phyloP scores from a whole-genome alignment of 345 rosid species.

The Eucalyptus grandis region DNA sequence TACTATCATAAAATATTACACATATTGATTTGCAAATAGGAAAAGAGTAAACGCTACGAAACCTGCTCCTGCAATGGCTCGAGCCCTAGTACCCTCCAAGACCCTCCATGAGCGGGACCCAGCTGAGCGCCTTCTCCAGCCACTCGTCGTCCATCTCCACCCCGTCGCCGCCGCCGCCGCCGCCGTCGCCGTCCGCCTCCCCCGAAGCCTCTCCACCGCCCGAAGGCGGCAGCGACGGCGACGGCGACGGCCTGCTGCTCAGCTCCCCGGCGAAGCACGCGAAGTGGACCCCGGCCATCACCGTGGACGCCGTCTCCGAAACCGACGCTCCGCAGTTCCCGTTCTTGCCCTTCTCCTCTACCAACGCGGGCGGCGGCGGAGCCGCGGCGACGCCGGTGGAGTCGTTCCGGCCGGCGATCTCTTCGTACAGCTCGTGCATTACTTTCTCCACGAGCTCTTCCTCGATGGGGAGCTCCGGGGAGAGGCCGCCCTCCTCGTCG shows the following conservation, averaged over 20 bases:
- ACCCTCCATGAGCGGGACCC: neutral
- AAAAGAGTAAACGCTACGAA: neutral
- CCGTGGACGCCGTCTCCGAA: neutral
- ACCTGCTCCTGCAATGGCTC: neutral
- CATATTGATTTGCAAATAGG: neutral
- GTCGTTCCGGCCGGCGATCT: neutral
- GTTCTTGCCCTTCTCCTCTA: neutral
- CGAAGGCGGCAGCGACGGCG: neutral
- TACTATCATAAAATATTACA: neutral
- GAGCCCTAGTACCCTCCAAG: neutral
- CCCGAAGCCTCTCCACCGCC: neutral
- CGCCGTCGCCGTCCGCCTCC: neutral
- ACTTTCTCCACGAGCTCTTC: constrained; percentile 31
- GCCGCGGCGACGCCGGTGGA: neutral
- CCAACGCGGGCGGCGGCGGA: neutral
- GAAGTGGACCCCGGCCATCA: neutral
- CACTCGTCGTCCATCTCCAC: neutral
- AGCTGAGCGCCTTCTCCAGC: neutral
- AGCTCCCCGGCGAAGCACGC: neutral
- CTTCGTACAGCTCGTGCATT: constrained; percentile 32
- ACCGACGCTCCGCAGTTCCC: neutral
- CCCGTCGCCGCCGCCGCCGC: neutral
- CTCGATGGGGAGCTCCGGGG: constrained; percentile 2
- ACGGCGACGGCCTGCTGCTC: neutral
- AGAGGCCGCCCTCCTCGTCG: neutral